Evolutionary conservation across 1,284 basidiomycete genomes (phyloP).

Genomic region (Fomitopsis betulina): DNA sequence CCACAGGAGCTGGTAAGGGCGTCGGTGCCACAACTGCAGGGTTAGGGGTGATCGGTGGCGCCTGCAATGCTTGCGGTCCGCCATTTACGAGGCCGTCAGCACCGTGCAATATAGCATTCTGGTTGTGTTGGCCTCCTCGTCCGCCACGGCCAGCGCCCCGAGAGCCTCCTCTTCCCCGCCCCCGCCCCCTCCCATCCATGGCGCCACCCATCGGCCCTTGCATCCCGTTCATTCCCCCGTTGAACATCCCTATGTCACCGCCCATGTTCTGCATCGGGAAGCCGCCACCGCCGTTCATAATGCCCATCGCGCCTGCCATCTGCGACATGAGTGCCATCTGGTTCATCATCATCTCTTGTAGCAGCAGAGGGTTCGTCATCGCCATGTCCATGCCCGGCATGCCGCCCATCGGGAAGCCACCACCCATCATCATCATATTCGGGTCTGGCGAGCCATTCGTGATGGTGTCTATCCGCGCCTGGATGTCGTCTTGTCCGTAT

Average conservation of each 20-base stretch:
- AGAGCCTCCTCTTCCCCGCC: slow-evolving; percentile 34
- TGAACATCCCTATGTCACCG: slow-evolving; percentile 50
- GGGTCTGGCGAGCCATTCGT: slow-evolving; percentile 50
- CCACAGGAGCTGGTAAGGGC: slow-evolving; percentile 31
- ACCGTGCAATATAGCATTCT: slow-evolving; percentile 6
- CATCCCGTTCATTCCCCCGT: slow-evolving; percentile 39
- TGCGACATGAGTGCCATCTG: slow-evolving; percentile 85
- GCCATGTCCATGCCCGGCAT: slow-evolving; percentile 61
- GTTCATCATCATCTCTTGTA: slow-evolving; percentile 84
- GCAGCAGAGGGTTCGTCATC: slow-evolving; percentile 62
- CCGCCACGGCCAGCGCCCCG: slow-evolving; percentile 26
- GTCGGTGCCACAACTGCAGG: slow-evolving; percentile 32
- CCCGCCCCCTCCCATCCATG: slow-evolving; percentile 31
- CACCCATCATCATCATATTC: slow-evolving; percentile 52
- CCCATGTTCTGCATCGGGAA: slow-evolving; percentile 55
- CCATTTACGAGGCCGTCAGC: slow-evolving; percentile 4
- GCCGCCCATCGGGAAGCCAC: slow-evolving; percentile 39
- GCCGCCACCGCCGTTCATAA: slow-evolving; percentile 47
- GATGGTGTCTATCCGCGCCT: slow-evolving; percentile 74
- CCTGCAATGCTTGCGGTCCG: slow-evolving; percentile 13
- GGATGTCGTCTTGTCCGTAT: slow-evolving; percentile 57
- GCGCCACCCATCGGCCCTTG: slow-evolving; percentile 17
- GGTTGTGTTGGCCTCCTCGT: slow-evolving; percentile 25
- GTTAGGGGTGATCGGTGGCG: slow-evolving; percentile 12
- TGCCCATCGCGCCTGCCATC: slow-evolving; percentile 71